Percentiles rank a stretch among this genome's conserved stretches.
Conservation (phyloP, 2,329 filamentous ascomycete genomes). For the Cladorrhinum sp. region DNA sequence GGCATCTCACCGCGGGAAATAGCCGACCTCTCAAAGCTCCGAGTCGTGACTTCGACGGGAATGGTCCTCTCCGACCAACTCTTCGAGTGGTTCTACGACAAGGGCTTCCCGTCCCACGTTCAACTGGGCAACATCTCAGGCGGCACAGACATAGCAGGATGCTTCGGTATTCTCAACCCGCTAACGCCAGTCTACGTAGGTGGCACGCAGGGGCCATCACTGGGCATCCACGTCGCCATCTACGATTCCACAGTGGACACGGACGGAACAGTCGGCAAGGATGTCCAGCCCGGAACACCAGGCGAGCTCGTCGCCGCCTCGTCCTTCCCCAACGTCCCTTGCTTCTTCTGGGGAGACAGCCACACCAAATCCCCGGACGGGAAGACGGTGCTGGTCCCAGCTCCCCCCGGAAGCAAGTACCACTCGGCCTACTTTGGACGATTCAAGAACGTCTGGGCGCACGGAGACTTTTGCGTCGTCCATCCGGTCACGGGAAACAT, state of each 20-base stretch:
- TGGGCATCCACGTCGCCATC: conserved; percentile 51
- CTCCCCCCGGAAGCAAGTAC: conserved; percentile 55
- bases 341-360: conserved; percentile 60
- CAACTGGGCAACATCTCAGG: conserved; percentile 74
- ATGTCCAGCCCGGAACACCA: conserved; percentile 57
- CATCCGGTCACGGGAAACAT: conserved; percentile 66
- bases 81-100: conserved; percentile 76
- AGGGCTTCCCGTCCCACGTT: conserved; percentile 62
- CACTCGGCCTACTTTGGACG: conserved; percentile 59
- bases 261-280: conserved; percentile 39
- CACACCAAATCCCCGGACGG: conserved; percentile 10
- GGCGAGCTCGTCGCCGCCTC: conserved; percentile 71
- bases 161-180: conserved; percentile 64
- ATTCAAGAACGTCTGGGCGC: conserved; percentile 71
- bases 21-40: conserved; percentile 60
- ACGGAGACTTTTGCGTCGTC: conserved; percentile 74
- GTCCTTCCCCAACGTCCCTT: conserved; percentile 73
- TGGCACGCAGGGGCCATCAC: conserved; percentile 48
- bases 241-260: conserved; percentile 61
- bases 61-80: conserved; percentile 77
- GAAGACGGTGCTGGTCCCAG: conserved; percentile 25
- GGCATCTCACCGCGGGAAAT: conserved; percentile 60
- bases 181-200: conserved; percentile 63
- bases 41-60: conserved; percentile 67
- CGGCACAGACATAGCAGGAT: conserved; percentile 69